Percentiles rank a stretch among this genome's conserved stretches.
phyloP scores from a whole-genome alignment of 805 yeast species.

The Yarrowia osloensis region DNA sequence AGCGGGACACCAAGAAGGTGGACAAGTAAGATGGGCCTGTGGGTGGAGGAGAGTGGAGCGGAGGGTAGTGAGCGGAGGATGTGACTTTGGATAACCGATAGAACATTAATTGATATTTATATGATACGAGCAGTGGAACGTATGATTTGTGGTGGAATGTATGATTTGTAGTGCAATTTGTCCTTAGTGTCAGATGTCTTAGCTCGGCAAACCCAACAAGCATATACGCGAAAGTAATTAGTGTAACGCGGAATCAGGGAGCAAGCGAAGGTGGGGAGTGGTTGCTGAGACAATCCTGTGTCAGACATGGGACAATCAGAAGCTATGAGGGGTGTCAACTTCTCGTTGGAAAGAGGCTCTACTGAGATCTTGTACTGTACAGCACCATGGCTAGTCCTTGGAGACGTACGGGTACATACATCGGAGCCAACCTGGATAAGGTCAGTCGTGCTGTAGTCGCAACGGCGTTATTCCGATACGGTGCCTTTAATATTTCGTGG shows the following conservation, averaged over 20 bases:
- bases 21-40: background rate
- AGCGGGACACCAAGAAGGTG: slow-evolving; percentile 6
- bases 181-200: no score
- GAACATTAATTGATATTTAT: slow-evolving; percentile 22
- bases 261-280: no score
- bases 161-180: background rate
- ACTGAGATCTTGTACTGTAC: no score
- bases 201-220: no score
- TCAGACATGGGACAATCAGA: background rate
- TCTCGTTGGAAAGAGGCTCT: no score
- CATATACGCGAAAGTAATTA: background rate
- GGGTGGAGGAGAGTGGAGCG: no score
- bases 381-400: no score
- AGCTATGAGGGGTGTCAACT: no score
- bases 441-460: background rate
- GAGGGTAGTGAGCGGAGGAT: background rate
- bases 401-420: no score
- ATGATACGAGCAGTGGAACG: no score
- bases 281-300: background rate
- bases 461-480: background rate
- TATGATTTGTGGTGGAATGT: no score
- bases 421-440: background rate
- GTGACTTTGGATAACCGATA: background rate
- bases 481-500: background rate
- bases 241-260: no score